Percentiles rank a stretch among this genome's conserved stretches.
These are phyloP conservation scores for Arabidopsis lyrata DNA, from an alignment of 441 rosid species.

Conservation along the genomic window DNA sequence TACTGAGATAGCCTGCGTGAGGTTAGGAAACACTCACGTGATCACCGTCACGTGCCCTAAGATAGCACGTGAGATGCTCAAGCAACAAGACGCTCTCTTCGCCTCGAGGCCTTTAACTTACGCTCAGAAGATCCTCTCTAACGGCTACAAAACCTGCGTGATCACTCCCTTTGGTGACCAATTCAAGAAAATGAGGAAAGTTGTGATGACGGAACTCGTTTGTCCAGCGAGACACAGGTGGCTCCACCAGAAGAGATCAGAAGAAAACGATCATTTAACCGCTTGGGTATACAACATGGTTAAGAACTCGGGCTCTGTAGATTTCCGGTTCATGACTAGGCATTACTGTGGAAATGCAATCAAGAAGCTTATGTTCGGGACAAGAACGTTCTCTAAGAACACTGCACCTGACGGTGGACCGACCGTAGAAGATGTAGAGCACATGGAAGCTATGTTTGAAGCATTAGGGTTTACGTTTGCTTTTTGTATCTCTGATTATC, in stretches of 20 bases:
- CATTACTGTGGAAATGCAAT: slow-evolving; percentile 60
- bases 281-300: slow-evolving; percentile 52
- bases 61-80: slow-evolving; percentile 59
- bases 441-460: slow-evolving; percentile 52
- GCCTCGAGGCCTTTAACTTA: slow-evolving; percentile 52
- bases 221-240: slow-evolving; percentile 51
- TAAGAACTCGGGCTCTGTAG: slow-evolving; percentile 39
- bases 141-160: slow-evolving; percentile 40
- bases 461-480: slow-evolving; percentile 42
- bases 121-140: slow-evolving; percentile 36
- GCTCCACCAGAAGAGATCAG: slow-evolving; percentile 51
- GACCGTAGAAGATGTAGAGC: slow-evolving; percentile 52
- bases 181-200: slow-evolving; percentile 65
- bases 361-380: slow-evolving; percentile 53
- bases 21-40: slow-evolving; percentile 55
- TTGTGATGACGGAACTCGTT: slow-evolving; percentile 50
- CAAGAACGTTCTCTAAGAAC: slow-evolving; percentile 50
- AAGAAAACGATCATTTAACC: slow-evolving; percentile 62
- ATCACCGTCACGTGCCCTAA: slow-evolving; percentile 58
- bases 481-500: slow-evolving; percentile 56
- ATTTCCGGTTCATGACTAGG: slow-evolving; percentile 44
- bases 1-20: slow-evolving; percentile 63
- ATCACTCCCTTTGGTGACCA: slow-evolving; percentile 50
- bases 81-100: slow-evolving; percentile 53
- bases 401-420: slow-evolving; percentile 50